Evolutionary conservation across 2,329 filamentous ascomycete genomes (phyloP).

Genomic region (Dothistroma septosporum): DNA sequence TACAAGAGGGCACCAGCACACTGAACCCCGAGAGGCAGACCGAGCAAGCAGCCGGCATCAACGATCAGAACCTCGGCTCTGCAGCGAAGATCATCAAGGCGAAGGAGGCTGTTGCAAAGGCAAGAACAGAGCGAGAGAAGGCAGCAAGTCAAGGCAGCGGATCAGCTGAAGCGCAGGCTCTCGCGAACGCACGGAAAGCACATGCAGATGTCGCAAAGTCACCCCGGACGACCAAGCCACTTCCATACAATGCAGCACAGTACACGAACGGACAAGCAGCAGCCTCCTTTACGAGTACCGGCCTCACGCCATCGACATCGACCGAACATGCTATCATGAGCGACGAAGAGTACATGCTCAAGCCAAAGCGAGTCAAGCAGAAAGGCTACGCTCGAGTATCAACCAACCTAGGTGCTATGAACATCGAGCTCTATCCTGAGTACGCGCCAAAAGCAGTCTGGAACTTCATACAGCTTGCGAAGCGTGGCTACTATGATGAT

Average conservation of each 20-base stretch:
- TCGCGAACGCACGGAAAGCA: conserved; percentile 56
- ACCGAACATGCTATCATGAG: conserved; percentile 79
- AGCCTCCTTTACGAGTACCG: conserved; percentile 92
- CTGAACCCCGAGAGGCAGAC: conserved; percentile 66
- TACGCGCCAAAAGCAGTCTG: conserved; percentile 89
- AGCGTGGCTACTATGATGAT: conserved; percentile 83
- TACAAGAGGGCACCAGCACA: conserved; percentile 71
- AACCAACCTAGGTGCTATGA: conserved; percentile 80
- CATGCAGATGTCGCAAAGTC: conserved; percentile 27
- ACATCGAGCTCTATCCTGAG: conserved; percentile 85
- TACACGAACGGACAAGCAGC: conserved; percentile 90
- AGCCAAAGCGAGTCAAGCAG: conserved; percentile 78
- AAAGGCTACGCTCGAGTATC: conserved; percentile 89
- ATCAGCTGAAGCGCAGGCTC: conserved; percentile 38
- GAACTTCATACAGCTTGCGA: conserved; percentile 87
- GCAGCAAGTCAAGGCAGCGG: conserved; percentile 24
- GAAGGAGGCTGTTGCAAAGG: conserved; percentile 89
- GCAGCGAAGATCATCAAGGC: conserved; percentile 80
- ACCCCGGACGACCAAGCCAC: conserved; percentile 33
- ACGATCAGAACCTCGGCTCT: conserved; percentile 73
- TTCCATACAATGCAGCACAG: conserved; percentile 77
- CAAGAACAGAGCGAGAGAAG: conserved; percentile 64
- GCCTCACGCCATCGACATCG: conserved; percentile 85
- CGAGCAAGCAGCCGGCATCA: conserved; percentile 62
- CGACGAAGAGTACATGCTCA: conserved; percentile 95